A percentile compares a stretch with the other conserved stretches of the same genome.
Conservation (phyloP, 495 filamentous ascomycete species). For the Penicillium samsonianum region DNA sequence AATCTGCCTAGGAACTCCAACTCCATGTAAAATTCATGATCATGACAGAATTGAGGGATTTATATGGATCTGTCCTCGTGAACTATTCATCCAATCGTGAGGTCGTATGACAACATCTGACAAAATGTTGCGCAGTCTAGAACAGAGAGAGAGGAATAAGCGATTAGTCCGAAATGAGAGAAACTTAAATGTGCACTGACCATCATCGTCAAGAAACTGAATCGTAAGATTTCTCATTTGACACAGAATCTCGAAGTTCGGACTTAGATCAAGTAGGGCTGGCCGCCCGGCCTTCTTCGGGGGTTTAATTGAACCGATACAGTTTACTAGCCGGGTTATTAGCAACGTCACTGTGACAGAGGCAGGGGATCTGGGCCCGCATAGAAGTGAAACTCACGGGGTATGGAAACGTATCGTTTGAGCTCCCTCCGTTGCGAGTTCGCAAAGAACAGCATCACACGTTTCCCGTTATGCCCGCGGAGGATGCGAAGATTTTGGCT, state of each 20-base stretch:
- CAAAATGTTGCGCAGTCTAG: slow-evolving; percentile 29
- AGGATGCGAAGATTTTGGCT: slow-evolving; percentile 51
- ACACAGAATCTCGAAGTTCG: slow-evolving; percentile 47
- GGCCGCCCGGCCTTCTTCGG: slow-evolving; percentile 46
- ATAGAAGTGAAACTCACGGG: slow-evolving; percentile 30
- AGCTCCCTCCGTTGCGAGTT: slow-evolving; percentile 46
- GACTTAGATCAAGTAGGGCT: slow-evolving; percentile 40
- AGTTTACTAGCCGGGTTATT: slow-evolving; percentile 35
- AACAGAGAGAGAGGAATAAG: slow-evolving; percentile 10
- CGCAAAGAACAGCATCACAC: slow-evolving; percentile 46
- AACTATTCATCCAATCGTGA: slow-evolving; percentile 31
- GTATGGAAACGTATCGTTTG: slow-evolving; percentile 49
- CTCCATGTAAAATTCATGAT: slow-evolving; percentile 22
- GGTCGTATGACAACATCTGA: slow-evolving; percentile 31
- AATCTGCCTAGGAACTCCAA: slow-evolving; percentile 20
- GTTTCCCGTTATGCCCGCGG: slow-evolving; percentile 38
- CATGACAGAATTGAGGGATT: neutral
- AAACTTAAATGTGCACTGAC: slow-evolving; percentile 30
- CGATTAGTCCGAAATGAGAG: neutral
- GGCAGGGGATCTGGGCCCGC: neutral
- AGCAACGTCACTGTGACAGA: neutral
- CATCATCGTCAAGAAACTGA: slow-evolving; percentile 45
- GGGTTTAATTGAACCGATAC: slow-evolving; percentile 42
- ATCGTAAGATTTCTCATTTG: slow-evolving; percentile 46
- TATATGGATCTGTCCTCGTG: neutral